Conservation (phyloP, 495 filamentous ascomycete genomes). For the Bombardia bombarda region DNA sequence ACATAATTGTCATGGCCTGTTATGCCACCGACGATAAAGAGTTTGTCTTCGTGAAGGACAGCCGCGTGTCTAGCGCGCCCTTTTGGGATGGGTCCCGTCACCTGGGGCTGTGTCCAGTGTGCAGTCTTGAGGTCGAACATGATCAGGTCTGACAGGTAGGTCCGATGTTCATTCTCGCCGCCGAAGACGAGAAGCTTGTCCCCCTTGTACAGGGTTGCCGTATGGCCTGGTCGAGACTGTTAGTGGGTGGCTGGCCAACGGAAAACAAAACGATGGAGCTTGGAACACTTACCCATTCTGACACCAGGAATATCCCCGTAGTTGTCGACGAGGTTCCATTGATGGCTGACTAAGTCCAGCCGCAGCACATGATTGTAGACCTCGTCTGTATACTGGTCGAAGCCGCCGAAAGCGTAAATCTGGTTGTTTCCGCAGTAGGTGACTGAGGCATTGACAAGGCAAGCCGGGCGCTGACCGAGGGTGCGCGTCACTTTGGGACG, state of each 20-base stretch:
- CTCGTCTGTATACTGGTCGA: slow-evolving; percentile 97
- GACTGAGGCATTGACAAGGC: slow-evolving; percentile 94
- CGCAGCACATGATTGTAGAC: slow-evolving; percentile 97
- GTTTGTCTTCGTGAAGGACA: slow-evolving; percentile 89
- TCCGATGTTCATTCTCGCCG: slow-evolving; percentile 94
- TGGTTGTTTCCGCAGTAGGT: slow-evolving; percentile 93
- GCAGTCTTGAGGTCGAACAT: slow-evolving; percentile 91
- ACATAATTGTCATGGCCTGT: slow-evolving; percentile 81
- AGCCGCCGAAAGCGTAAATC: slow-evolving; percentile 98
- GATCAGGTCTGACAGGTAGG: slow-evolving; percentile 90
- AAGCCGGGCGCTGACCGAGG: slow-evolving; percentile 82
- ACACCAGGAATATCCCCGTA: slow-evolving; percentile 98
- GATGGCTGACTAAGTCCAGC: slow-evolving; percentile 73
- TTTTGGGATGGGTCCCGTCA: slow-evolving; percentile 73
- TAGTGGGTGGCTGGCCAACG: neutral
- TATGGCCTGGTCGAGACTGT: slow-evolving; percentile 58
- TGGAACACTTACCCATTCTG: slow-evolving; percentile 68
- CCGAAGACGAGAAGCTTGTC: slow-evolving; percentile 94
- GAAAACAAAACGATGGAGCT: neutral
- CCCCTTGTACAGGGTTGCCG: slow-evolving; percentile 87
- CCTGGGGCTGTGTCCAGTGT: slow-evolving; percentile 85
- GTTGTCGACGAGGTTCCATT: slow-evolving; percentile 95
- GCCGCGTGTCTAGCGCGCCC: slow-evolving; percentile 90
- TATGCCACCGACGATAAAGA: slow-evolving; percentile 89
- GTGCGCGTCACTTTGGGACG: slow-evolving; percentile 73